These are phyloP conservation scores for Zygosaccharomyces pseudobailii DNA, from an alignment of 1,139 yeast species.

Conservation along the genomic window DNA sequence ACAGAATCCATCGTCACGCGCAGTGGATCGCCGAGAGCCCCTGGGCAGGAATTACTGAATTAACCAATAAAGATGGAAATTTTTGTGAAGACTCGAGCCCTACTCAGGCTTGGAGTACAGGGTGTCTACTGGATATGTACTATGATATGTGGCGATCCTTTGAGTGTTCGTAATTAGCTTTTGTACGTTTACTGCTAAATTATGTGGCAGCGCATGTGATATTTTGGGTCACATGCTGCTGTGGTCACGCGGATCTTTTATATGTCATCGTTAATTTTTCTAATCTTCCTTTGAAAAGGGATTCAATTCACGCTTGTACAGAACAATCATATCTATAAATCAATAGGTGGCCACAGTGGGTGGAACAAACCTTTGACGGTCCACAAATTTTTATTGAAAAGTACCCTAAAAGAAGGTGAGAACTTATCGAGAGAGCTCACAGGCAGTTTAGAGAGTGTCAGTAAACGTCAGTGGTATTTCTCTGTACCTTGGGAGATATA, in stretches of 20 bases:
- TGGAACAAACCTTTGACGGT: not conserved
- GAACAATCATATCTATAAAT: not conserved
- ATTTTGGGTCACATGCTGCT: not conserved
- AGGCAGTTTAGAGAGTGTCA: not conserved
- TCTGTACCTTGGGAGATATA: not conserved
- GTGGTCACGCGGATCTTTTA: not conserved
- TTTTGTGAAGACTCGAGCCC: constrained; percentile 85
- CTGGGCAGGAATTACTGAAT: constrained; percentile 93
- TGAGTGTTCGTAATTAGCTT: constrained; percentile 1
- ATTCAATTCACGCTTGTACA: constrained; percentile 1
- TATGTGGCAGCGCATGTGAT: not conserved
- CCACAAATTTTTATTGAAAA: not conserved
- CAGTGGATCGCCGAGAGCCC: constrained; percentile 66
- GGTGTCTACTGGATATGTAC: constrained; percentile 77
- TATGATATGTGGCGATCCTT: constrained; percentile 48
- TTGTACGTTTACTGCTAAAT: not conserved
- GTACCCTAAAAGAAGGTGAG: not conserved
- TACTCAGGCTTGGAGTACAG: constrained; percentile 94
- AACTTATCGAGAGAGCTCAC: not conserved
- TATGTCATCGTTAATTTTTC: not conserved
- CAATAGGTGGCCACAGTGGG: not conserved
- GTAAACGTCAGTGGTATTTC: not conserved
- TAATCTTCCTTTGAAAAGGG: not conserved
- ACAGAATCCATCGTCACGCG: constrained; percentile 59
- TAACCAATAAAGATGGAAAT: constrained; percentile 83